phyloP scores from a whole-genome alignment of 208 protist species.

The Leishmania turanica region DNA sequence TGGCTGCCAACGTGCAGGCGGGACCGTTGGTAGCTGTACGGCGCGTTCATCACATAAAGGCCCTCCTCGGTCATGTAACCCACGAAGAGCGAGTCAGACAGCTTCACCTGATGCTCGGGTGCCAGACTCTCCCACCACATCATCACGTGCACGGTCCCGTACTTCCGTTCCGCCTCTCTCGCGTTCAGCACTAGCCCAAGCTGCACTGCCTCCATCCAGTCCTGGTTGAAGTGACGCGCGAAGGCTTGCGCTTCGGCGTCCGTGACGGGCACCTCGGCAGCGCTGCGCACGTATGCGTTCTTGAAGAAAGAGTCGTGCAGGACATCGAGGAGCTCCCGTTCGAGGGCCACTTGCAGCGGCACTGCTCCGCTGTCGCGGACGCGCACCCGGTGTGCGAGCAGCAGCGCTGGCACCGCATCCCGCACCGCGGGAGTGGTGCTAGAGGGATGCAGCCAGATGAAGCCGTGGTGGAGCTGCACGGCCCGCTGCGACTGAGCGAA shows the following conservation, averaged over 20 bases:
- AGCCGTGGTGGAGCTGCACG: slow-evolving; percentile 63
- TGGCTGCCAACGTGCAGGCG: slow-evolving; percentile 46
- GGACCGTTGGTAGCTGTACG: slow-evolving; percentile 66
- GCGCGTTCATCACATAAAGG: slow-evolving; percentile 86
- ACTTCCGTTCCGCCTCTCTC: slow-evolving; percentile 47
- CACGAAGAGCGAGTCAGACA: slow-evolving; percentile 70
- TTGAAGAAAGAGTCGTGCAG: slow-evolving; percentile 61
- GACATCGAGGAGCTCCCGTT: slow-evolving; percentile 57
- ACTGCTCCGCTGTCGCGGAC: slow-evolving; percentile 55
- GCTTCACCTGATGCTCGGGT: slow-evolving; percentile 46
- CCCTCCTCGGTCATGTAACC: slow-evolving; percentile 65
- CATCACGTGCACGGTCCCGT: slow-evolving; percentile 44
- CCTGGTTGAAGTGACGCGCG: slow-evolving; percentile 52
- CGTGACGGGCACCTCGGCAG: slow-evolving; percentile 57
- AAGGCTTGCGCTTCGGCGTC: slow-evolving; percentile 52
- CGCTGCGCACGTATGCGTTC: slow-evolving; percentile 60
- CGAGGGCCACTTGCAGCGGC: slow-evolving; percentile 44
- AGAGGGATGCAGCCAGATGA: slow-evolving; percentile 84
- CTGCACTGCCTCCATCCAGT: slow-evolving; percentile 68
- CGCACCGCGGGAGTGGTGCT: slow-evolving; percentile 45
- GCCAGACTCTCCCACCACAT: slow-evolving; percentile 48
- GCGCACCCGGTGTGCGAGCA: slow-evolving; percentile 50
- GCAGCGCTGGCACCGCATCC: slow-evolving; percentile 39
- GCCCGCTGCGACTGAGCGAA: slow-evolving; percentile 24
- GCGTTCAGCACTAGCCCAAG: slow-evolving; percentile 78